These are phyloP conservation scores for Pseudocercospora ulei DNA, from an alignment of 2,329 filamentous ascomycete genomes.

Conservation along the genomic window DNA sequence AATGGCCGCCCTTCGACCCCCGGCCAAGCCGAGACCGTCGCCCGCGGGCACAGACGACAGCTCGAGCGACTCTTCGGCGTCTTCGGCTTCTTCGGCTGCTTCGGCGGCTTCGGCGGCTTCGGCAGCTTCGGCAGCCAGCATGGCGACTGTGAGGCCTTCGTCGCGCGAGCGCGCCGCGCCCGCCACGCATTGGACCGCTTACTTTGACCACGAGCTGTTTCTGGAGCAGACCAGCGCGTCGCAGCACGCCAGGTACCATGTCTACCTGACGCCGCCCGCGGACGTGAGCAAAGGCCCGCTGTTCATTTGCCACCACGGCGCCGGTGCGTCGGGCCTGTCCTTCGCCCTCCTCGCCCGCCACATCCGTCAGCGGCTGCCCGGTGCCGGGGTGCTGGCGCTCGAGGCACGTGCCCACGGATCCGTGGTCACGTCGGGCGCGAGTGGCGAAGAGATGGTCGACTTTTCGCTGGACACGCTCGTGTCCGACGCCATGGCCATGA, in stretches of 20 bases:
- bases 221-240: constrained; percentile 45
- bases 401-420: constrained; percentile 82
- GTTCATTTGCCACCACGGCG: constrained; percentile 90
- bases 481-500: constrained; percentile 59
- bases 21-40: constrained; percentile 20
- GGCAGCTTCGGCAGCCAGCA: constrained; percentile 79
- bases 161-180: constrained; percentile 42
- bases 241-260: constrained; percentile 59
- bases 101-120: no score
- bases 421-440: constrained; percentile 44
- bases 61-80: constrained; percentile 60
- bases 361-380: constrained; percentile 64
- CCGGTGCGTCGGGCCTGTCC: constrained; percentile 82
- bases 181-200: constrained; percentile 74
- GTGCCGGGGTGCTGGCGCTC: constrained; percentile 71
- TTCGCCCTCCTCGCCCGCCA: constrained; percentile 75
- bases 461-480: constrained; percentile 64
- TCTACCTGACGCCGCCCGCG: constrained; percentile 71
- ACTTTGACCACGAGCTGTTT: constrained; percentile 80
- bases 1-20: constrained; percentile 8
- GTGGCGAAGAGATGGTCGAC: constrained; percentile 46
- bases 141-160: constrained; percentile 40
- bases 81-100: no score
- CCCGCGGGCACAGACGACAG: constrained; percentile 15
- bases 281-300: constrained; percentile 57